A percentile compares a stretch with the other conserved stretches of the same genome.
phyloP scores from a whole-genome alignment of 192 early-diverging fungal species.

The Linnemannia elongata region DNA sequence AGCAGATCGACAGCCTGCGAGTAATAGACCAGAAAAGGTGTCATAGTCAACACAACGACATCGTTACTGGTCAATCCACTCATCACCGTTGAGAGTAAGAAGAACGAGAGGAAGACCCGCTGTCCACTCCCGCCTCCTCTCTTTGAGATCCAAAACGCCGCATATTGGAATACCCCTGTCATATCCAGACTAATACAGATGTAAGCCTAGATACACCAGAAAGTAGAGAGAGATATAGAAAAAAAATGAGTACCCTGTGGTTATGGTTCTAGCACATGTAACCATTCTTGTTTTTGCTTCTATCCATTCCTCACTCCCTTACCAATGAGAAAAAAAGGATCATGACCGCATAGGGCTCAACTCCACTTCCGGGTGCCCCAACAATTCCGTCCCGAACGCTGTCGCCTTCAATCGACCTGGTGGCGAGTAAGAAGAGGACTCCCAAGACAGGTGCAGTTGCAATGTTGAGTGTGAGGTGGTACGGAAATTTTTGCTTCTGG shows the following conservation, averaged over 20 bases:
- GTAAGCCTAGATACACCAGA: conserved; percentile 67
- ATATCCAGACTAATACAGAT: conserved; percentile 89
- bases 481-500: conserved; percentile 12
- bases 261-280: background rate
- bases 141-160: conserved; percentile 81
- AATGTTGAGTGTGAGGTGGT: conserved; percentile 68
- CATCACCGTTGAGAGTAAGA: conserved; percentile 77
- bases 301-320: background rate
- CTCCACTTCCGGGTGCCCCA: conserved; percentile 53
- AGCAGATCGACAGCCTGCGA: conserved; percentile 72
- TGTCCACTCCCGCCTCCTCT: conserved; percentile 69
- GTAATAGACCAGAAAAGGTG: conserved; percentile 84
- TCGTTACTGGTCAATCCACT: conserved; percentile 86
- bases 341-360: conserved; percentile 87
- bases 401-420: conserved; percentile 61
- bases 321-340: conserved; percentile 85
- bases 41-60: conserved; percentile 86
- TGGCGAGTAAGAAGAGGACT: conserved; percentile 77
- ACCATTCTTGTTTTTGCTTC: background rate
- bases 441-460: conserved; percentile 80
- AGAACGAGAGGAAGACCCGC: conserved; percentile 78
- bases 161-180: conserved; percentile 83
- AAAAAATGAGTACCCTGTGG: conserved; percentile 3
- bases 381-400: conserved; percentile 53
- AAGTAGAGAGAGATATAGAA: background rate